Conservation (phyloP, 805 yeast genomes). For the Geotrichum ghanense region DNA sequence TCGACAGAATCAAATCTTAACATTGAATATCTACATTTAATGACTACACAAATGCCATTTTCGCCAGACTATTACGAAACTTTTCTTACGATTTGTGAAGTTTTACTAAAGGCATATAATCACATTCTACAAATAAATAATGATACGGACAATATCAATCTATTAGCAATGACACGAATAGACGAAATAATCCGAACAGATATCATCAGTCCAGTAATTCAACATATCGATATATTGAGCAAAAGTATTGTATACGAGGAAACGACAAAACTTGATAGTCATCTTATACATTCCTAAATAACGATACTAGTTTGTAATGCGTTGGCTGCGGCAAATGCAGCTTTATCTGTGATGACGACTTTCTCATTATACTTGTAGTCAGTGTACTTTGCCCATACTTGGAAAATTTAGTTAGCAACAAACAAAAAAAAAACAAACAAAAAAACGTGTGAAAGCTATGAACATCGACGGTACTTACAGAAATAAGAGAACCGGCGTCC, state of each 20-base stretch:
- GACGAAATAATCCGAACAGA: constrained; percentile 15
- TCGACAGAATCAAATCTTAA: background rate
- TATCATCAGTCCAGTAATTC: constrained; percentile 15
- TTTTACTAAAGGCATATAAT: constrained; percentile 14
- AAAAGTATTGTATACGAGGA: constrained; percentile 14
- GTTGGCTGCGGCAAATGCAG: constrained; percentile 3
- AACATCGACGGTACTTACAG: constrained; percentile 18
- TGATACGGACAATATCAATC: constrained; percentile 4
- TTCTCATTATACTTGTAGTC: background rate
- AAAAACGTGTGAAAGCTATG: constrained; percentile 1
- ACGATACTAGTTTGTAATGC: constrained; percentile 5
- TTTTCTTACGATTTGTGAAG: constrained; percentile 17
- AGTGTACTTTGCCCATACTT: constrained; percentile 9
- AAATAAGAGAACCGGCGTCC: constrained; percentile 46
- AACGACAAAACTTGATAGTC: constrained; percentile 11
- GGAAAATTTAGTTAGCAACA: background rate
- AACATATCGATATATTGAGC: constrained; percentile 15
- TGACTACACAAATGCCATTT: constrained; percentile 17
- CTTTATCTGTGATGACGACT: constrained; percentile 8
- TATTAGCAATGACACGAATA: constrained; percentile 13
- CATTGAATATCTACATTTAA: constrained; percentile 13
- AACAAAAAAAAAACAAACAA: background rate
- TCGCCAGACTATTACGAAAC: constrained; percentile 20
- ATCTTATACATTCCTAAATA: constrained; percentile 10
- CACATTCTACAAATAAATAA: constrained; percentile 8